A percentile compares a stretch with the other conserved stretches of the same genome.
These are phyloP conservation scores for Zancudomyces culisetae DNA, from an alignment of 371 early-diverging fungal species.

Conservation along the genomic window DNA sequence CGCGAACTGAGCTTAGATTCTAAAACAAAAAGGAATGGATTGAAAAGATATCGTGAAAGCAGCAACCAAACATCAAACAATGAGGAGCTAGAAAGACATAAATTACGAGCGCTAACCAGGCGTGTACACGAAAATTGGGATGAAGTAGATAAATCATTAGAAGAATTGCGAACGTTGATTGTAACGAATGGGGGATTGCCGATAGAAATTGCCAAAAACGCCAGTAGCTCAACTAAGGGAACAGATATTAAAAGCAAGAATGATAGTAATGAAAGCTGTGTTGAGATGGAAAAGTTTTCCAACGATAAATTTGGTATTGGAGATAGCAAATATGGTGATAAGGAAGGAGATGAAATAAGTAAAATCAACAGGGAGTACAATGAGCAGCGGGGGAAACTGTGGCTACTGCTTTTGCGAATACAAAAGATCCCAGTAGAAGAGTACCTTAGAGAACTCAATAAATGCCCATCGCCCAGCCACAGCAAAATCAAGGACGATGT, in stretches of 20 bases:
- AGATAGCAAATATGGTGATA: neutral
- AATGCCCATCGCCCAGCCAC: conserved; percentile 45
- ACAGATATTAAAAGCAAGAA: neutral
- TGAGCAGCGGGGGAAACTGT: conserved; percentile 30
- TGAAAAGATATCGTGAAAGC: neutral
- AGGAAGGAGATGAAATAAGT: neutral
- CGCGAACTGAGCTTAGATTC: neutral
- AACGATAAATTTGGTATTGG: too few relatives aligned
- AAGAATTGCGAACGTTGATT: conserved; percentile 13
- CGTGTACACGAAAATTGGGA: conserved; percentile 17
- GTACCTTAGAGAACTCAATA: conserved; percentile 47
- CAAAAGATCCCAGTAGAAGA: conserved; percentile 50
- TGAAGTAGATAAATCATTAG: conserved; percentile 16
- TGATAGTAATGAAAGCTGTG: neutral
- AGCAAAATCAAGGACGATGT: conserved; percentile 81
- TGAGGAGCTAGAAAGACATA: conserved; percentile 7
- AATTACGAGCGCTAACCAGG: conserved; percentile 13
- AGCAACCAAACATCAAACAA: neutral
- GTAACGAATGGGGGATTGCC: conserved; percentile 17
- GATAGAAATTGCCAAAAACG: neutral
- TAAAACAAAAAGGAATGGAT: neutral
- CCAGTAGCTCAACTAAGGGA: neutral
- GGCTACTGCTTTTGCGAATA: conserved; percentile 70
- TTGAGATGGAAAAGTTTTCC: neutral
- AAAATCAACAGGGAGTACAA: neutral